Evolutionary conservation across 176 grass and related monocot species (phyloP).

Genomic region (Triticum timopheevii): DNA sequence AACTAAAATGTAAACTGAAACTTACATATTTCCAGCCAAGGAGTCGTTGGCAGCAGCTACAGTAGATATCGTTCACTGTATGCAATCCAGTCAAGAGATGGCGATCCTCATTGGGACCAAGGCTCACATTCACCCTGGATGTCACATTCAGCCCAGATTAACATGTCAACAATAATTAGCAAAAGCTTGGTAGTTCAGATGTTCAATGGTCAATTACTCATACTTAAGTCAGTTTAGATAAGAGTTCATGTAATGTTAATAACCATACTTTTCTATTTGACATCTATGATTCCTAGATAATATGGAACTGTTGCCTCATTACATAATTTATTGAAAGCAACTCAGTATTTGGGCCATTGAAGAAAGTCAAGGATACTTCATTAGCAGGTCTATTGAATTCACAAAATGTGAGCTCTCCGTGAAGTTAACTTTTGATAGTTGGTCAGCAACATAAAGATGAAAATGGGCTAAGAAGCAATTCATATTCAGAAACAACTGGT

Average conservation of each 20-base stretch:
- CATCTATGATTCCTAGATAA: not conserved
- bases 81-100: slow-evolving; percentile 81
- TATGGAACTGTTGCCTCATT: not conserved
- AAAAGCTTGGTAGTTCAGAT: not conserved
- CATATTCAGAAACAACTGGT: not conserved
- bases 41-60: slow-evolving; percentile 76
- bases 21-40: slow-evolving; percentile 97
- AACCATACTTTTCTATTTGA: not conserved
- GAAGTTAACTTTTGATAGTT: not conserved
- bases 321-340: not conserved
- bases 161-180: slow-evolving; percentile 16
- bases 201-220: not conserved
- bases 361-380: not conserved
- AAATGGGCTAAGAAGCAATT: not conserved
- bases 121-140: slow-evolving; percentile 79
- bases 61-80: slow-evolving; percentile 88
- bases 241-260: not conserved
- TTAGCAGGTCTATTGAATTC: not conserved
- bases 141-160: slow-evolving; percentile 28
- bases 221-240: slow-evolving; percentile 4
- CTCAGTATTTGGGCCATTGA: not conserved
- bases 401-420: not conserved
- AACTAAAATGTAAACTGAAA: slow-evolving; percentile 20
- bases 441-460: slow-evolving; percentile 15
- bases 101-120: slow-evolving; percentile 86